These are phyloP conservation scores for Sphagnum magellanicum DNA, from an alignment of 228 moss, liverwort and hornwort species.

Conservation along the genomic window DNA sequence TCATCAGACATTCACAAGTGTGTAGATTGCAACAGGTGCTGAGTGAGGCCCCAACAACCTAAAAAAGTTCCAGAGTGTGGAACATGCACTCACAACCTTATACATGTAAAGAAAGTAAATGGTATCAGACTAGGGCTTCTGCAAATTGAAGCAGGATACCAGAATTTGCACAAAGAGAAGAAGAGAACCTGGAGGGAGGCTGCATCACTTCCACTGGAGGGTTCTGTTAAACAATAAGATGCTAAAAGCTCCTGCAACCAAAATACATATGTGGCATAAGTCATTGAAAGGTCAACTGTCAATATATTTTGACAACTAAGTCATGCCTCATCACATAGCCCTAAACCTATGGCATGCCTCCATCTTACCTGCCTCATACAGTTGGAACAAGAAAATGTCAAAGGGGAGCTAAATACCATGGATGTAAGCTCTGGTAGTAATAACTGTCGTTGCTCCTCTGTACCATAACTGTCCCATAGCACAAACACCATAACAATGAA, in stretches of 20 bases:
- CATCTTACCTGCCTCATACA: not conserved
- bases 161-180: not conserved
- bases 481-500: constrained; percentile 1
- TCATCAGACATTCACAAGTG: not conserved
- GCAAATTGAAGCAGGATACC: too few relatives aligned
- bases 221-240: constrained; percentile 95
- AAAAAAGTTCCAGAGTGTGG: too few relatives aligned
- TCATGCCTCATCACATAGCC: too few relatives aligned
- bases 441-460: constrained; percentile 70
- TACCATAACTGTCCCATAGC: constrained; percentile 63
- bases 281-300: not conserved
- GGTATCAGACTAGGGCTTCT: too few relatives aligned
- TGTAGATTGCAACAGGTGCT: too few relatives aligned
- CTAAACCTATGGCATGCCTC: too few relatives aligned
- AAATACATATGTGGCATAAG: not conserved
- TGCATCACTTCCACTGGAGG: constrained; percentile 97
- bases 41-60: too few relatives aligned
- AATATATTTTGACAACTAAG: not conserved
- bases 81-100: too few relatives aligned
- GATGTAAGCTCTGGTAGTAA: constrained; percentile 77
- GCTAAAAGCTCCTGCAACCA: constrained; percentile 64
- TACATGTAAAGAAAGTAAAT: too few relatives aligned
- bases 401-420: constrained; percentile 47
- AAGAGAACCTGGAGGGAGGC: constrained; percentile 42
- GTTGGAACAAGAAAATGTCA: not conserved